A percentile compares a stretch with the other conserved stretches of the same genome.
These are phyloP conservation scores for Lodderomyces metapsilosis DNA, from an alignment of 1,139 yeast species.

Conservation along the genomic window DNA sequence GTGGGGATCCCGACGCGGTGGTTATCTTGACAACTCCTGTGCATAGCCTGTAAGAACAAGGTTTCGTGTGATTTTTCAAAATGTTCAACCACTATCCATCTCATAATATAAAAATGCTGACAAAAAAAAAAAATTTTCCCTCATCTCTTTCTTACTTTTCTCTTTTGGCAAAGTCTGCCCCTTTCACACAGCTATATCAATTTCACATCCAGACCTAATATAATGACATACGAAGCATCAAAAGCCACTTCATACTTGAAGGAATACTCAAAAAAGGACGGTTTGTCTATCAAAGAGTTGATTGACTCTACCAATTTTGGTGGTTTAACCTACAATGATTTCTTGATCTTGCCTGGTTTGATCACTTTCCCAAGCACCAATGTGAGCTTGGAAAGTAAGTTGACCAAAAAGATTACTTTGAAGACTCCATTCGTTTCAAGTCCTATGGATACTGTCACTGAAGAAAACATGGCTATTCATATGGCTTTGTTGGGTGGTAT, in stretches of 20 bases:
- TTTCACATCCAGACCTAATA: constrained; percentile 3
- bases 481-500: constrained; percentile 99
- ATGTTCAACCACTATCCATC: too few relatives aligned
- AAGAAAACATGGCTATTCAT: constrained; percentile 94
- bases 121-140: constrained; percentile 7
- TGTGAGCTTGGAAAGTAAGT: constrained; percentile 77
- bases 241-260: constrained; percentile 69
- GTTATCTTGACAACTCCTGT: not conserved
- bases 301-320: constrained; percentile 91
- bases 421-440: constrained; percentile 95
- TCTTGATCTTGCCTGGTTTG: constrained; percentile 92
- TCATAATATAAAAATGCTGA: not conserved
- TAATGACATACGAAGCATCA: constrained; percentile 52
- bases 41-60: too few relatives aligned
- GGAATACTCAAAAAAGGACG: constrained; percentile 73
- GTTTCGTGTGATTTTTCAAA: not conserved
- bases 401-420: constrained; percentile 88
- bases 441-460: constrained; percentile 99
- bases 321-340: constrained; percentile 96
- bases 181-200: constrained; percentile 14
- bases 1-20: too few relatives aligned
- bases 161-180: constrained; percentile 49
- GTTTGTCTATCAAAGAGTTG: constrained; percentile 77
- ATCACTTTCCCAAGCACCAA: constrained; percentile 80
- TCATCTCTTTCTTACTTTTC: constrained; percentile 18